Base-by-base conservation (phyloP, 352 stramenopile species). In the Globisporangium abappressorium region DNA sequence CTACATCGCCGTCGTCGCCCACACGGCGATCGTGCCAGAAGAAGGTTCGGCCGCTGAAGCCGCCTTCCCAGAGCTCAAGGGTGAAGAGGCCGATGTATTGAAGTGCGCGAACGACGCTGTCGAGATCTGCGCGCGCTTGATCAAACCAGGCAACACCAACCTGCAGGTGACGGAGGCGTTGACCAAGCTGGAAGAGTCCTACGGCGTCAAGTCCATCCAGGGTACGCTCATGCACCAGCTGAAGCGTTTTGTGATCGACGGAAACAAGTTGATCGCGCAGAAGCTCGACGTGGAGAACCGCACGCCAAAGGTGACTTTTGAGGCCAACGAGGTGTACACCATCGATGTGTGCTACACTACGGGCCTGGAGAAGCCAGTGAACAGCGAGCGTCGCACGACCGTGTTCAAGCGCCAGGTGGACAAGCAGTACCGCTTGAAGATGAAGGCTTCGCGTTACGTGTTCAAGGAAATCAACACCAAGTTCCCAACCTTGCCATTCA, bases 141-240 rank as follows among this genome's bases (percentile, higher is more conserved):
- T 99, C 81, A 98, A 98, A 76, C 94, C 97, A 5, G 98, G 98
- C 63, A 97, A 97, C 71, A 99, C 90, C 5, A 99, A 99, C 84
- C 70, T 90, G 54, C 90, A 98, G 79, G 96, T 97, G 28, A 99
- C 98, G 11, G 88, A 98, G 67, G 94, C 95, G 33, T 86, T 99
- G 8, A 92, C 92, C 47, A 96, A 97, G 69, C 91, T 99, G 4
- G 97, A 98, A 46, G 85, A 92, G 43, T 76, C 87, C 18, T 99
- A 99, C 78, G 97, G 93, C 59, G 98, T 99, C 67, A 99, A 98
- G 72, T 90, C 95, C 57, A 86, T 99, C 69, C 89, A 98, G 65
- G 98, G 97, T 41, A 98, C 98, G 66, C 83, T 99, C 65, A 99
- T 99, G 97, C 98, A 99, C 81, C 98, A 99, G 87, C 97, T 99